Evolutionary conservation across 345 rosid species (phyloP).

Genomic region (Acer negundo): DNA sequence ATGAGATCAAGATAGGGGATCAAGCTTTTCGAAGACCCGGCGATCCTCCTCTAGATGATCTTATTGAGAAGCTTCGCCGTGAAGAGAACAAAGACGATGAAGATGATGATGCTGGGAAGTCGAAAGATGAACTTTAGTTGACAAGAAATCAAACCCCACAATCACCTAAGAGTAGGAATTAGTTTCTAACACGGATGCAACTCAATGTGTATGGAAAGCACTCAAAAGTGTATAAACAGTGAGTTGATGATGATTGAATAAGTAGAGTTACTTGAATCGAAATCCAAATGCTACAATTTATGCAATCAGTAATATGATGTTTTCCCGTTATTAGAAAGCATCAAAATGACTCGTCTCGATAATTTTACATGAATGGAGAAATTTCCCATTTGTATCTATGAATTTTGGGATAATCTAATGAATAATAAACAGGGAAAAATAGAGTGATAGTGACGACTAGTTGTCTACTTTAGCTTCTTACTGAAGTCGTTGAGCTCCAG

Average conservation of each 20-base stretch:
- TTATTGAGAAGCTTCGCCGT: constrained; percentile 43
- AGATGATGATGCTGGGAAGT: constrained; percentile 16
- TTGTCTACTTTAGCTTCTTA: constrained; percentile 63
- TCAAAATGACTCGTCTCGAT: not conserved
- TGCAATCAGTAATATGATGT: not conserved
- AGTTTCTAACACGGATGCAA: not conserved
- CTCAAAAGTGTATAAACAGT: not conserved
- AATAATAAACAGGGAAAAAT: not conserved
- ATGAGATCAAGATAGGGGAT: constrained; percentile 85
- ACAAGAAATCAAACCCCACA: not conserved
- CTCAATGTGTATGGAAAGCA: too few species aligned
- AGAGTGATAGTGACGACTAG: constrained; percentile 21
- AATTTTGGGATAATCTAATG: not conserved
- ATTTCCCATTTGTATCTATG: not conserved
- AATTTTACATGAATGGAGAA: not conserved
- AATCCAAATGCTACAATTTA: too few species aligned
- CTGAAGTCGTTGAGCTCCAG: constrained; percentile 78
- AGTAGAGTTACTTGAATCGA: too few species aligned
- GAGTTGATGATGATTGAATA: not conserved
- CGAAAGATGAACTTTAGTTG: constrained; percentile 62
- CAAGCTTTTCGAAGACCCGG: constrained; percentile 72
- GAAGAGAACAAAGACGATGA: constrained; percentile 23
- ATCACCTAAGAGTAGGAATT: not conserved
- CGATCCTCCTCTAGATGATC: constrained; percentile 79
- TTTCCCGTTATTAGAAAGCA: not conserved